Conservation (phyloP, 768 basidiomycete genomes). For the Kwoniella dejecticola region DNA sequence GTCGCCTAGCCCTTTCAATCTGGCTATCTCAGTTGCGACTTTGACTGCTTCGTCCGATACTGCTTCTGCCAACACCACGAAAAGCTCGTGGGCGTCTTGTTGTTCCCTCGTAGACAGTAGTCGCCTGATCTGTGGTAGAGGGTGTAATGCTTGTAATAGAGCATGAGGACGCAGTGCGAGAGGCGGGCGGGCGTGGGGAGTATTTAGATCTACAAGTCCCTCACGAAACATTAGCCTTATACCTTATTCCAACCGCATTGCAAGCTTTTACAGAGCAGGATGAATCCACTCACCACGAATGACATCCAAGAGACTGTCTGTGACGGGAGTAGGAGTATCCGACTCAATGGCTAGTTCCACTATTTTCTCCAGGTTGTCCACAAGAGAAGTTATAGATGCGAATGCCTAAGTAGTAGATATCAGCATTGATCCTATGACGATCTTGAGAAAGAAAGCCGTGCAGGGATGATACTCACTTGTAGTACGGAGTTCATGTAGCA, state of each 20-base stretch:
- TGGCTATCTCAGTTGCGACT: conserved; percentile 69
- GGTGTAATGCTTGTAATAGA: conserved; percentile 71
- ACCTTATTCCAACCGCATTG: no score
- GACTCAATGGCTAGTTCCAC: conserved; percentile 73
- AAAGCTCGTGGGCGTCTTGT: conserved; percentile 98
- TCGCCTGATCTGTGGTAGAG: conserved; percentile 56
- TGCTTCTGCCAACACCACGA: conserved; percentile 86
- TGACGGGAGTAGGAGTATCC: conserved; percentile 82
- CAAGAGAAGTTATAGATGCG: conserved; percentile 79
- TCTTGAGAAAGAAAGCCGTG: background rate
- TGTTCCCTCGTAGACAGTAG: conserved; percentile 84
- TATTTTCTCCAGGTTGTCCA: conserved; percentile 74
- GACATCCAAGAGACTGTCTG: conserved; percentile 74
- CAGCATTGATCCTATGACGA: conserved; percentile 14
- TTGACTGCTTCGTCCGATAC: conserved; percentile 79
- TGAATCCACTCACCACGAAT: conserved; percentile 63
- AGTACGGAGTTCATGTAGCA: conserved; percentile 98
- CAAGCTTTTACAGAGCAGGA: background rate
- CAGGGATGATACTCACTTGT: conserved; percentile 61
- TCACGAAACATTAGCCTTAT: no score
- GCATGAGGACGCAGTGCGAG: conserved; percentile 70
- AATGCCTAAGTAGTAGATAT: conserved; percentile 66
- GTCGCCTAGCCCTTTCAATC: conserved; percentile 71
- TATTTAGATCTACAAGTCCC: conserved; percentile 57
- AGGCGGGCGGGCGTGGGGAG: conserved; percentile 57